Base-by-base conservation (phyloP, 2,329 filamentous ascomycete genomes). In the Alternaria sp. region DNA sequence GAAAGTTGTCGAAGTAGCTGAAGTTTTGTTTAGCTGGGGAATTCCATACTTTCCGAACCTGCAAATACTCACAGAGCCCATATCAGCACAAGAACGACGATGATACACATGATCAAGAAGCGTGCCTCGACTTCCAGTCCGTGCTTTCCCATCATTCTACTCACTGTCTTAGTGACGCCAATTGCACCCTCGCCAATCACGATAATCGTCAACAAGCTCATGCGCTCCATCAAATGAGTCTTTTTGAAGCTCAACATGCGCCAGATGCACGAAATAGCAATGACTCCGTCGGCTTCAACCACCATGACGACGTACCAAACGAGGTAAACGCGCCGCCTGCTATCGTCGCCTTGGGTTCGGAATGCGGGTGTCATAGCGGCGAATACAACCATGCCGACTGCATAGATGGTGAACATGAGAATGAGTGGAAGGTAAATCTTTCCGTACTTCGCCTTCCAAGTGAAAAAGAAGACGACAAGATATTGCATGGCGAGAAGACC, bases 131-230 rank as follows among this genome's bases (percentile, higher is more conserved):
- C 63, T 42, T 77, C 70, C 7, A 77, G 56, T 3, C 74, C 74
- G 33, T 64, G 65, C 54, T 78, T 77, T 2, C 75, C 74, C 75
- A 78, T 77, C 51, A 77, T 64, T 36, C 69, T 68, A 5, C 69
- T 67, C 17, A 89, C 84, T 34, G 82, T 82, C 69, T 83, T 82
- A 24, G 82, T 83, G 28, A 89, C 78, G n/a, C 85, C 83, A 37
- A 89, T 87, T 14, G 88, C 84, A 50, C 86, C 86, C 67, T 90
- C 87, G 13, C 88, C 87, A 57, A 90, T 83, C 55, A 90, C 86
- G 60, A 90, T 88, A 46, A 89, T 79, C 0, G 87, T 90, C 54
- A 90, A 78, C 2, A 89, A 79, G 11, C 83, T 84, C 82, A 90
- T 84, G 9, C 88, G 82, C 67, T 87, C 85, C 67, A 87, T 86